Conservation (phyloP, 208 protist species). For the Leishmania tarentolae region DNA sequence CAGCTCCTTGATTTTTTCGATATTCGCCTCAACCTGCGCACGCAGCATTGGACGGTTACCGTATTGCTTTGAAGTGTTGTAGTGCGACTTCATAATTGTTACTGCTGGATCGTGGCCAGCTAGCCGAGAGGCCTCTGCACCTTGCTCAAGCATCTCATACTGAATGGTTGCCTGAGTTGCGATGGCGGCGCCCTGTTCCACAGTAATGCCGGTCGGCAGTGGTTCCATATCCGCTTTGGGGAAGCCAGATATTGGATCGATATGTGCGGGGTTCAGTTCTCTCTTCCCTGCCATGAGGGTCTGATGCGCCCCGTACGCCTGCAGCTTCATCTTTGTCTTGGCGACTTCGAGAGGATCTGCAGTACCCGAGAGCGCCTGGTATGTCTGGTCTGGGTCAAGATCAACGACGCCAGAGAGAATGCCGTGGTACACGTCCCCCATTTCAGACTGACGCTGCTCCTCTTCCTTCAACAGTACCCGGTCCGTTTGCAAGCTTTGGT, state of each 20-base stretch:
- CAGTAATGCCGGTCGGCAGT: slow-evolving; percentile 79
- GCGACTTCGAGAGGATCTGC: slow-evolving; percentile 84
- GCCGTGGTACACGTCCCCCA: slow-evolving; percentile 80
- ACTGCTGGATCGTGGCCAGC: slow-evolving; percentile 60
- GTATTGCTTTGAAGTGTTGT: slow-evolving; percentile 63
- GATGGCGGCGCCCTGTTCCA: slow-evolving; percentile 83
- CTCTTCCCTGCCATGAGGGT: slow-evolving; percentile 45
- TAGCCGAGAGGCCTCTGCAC: slow-evolving; percentile 57
- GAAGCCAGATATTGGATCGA: slow-evolving; percentile 82
- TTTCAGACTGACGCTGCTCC: slow-evolving; percentile 79
- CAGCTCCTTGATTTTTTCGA: slow-evolving; percentile 60
- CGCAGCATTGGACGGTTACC: slow-evolving; percentile 65
- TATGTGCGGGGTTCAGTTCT: slow-evolving; percentile 29
- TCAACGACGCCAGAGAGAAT: slow-evolving; percentile 79
- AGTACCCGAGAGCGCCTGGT: slow-evolving; percentile 82
- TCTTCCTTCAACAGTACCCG: slow-evolving; percentile 68
- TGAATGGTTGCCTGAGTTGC: slow-evolving; percentile 74
- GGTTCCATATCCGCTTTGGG: slow-evolving; percentile 76
- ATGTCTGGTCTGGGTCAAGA: slow-evolving; percentile 86
- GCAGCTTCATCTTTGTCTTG: slow-evolving; percentile 87
- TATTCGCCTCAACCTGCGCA: slow-evolving; percentile 71
- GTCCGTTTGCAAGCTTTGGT: slow-evolving; percentile 75
- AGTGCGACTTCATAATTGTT: slow-evolving; percentile 64
- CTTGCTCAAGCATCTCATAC: slow-evolving; percentile 83
- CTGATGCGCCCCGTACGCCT: slow-evolving; percentile 78